Evolutionary conservation across 306 rosid genomes (phyloP), one percentile per base, ranked within the genome.

Genomic region (Inga laurina): DNA sequence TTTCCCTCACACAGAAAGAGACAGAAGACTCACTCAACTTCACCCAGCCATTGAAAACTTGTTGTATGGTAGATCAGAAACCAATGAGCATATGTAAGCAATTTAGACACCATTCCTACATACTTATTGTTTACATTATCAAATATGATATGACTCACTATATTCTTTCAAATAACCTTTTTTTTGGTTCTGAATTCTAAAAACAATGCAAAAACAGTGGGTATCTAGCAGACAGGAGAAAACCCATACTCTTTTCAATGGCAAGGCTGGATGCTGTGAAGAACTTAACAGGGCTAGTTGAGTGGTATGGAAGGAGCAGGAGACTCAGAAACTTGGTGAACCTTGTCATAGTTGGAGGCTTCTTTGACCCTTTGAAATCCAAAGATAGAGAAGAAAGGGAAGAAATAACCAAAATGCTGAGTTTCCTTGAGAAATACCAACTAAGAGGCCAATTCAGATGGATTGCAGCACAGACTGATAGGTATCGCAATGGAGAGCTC

Each of bases 341-440:
- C 80, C 98, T 95, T 84, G 98, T 93, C 69, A 84, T 95, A 73
- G 98, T 95, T 66, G 98, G 98, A 78, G 98, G 97, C 14, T 95
- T 95, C 90, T 89, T 95, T 82, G 97, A 95, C 81, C 94, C 98
- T 61, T 79, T 91, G 37, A 93, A 91, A 80, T 95, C 97, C 21
- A 93, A 93, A 43, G 98, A 93, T 14, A 88, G 95, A 52, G 98
- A 95, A 85, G 98, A 95, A 88, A 93, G 82, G 76, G 85, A 88
- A 45, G 97, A 90, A 79, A 95, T 95, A 34, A 85, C 51, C 39
- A 95, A 95, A 79, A 93, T 91, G 95, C 97, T 89, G 75, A 69
- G 86, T 45, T 79, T 95, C 82, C 84, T 92, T 27, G 97, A 90
- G 49, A 88, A 88, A 70, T 87, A 95, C 83, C 80, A 85, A 66